These are phyloP conservation scores for Lepidium didymum DNA, from an alignment of 345 rosid genomes.

Conservation along the genomic window DNA sequence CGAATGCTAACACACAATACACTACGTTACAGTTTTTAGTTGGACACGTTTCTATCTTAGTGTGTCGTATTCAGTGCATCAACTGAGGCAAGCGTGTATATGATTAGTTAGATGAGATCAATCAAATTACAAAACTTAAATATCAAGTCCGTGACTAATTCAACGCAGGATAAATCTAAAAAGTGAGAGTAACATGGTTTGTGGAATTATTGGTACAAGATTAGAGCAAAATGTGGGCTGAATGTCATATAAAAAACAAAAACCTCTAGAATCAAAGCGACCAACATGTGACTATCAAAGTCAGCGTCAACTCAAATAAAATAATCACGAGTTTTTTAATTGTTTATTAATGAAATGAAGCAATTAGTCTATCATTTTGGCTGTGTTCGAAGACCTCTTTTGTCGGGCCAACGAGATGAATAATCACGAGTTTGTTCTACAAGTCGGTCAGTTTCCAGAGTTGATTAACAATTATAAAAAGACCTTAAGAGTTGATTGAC, in stretches of 20 bases:
- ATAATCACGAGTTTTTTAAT: too few species aligned
- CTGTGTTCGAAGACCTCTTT: background rate
- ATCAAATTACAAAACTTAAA: too few species aligned
- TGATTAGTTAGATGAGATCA: too few species aligned
- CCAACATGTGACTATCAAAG: constrained; percentile 4
- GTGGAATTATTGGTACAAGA: constrained; percentile 3
- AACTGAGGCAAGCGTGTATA: too few species aligned
- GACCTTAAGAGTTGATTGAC: too few species aligned
- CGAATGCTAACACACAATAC: too few species aligned
- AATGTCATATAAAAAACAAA: background rate
- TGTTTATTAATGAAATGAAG: background rate
- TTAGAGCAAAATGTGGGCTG: background rate
- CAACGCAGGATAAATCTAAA: background rate
- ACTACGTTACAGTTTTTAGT: too few species aligned
- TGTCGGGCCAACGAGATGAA: background rate
- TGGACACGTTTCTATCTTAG: too few species aligned
- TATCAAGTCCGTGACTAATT: background rate
- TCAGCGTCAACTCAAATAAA: constrained; percentile 20
- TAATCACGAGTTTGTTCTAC: background rate
- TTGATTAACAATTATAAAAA: background rate
- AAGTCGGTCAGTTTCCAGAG: background rate
- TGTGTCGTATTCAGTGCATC: too few species aligned
- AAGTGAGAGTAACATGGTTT: background rate
- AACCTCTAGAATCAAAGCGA: background rate
- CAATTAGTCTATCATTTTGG: background rate